These are phyloP conservation scores for Boletus tomentosulus DNA, from an alignment of 768 basidiomycete genomes.

Conservation along the genomic window DNA sequence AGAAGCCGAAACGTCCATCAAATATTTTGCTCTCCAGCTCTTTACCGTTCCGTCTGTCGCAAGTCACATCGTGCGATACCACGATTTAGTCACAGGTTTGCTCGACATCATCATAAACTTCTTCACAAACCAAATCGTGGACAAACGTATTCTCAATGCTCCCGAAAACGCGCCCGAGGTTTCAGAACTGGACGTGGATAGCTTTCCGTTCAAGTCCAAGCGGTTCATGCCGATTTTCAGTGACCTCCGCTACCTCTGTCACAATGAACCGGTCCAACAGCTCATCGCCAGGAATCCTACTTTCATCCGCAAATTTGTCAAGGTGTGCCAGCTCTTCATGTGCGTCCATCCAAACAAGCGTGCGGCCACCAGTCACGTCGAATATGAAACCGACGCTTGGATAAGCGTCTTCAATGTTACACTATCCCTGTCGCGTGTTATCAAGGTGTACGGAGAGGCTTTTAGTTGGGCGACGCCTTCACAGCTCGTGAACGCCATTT, in stretches of 20 bases:
- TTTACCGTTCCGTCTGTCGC: conserved; percentile 90
- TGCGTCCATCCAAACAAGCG: conserved; percentile 89
- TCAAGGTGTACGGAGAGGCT: conserved; percentile 85
- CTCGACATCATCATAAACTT: conserved; percentile 84
- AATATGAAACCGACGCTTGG: conserved; percentile 97
- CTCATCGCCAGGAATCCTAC: conserved; percentile 67
- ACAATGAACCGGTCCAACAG: conserved; percentile 74
- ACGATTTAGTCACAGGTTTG: conserved; percentile 70
- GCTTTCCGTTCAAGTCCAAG: conserved; percentile 87
- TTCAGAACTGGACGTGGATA: conserved; percentile 70
- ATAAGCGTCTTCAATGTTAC: conserved; percentile 96
- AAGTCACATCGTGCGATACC: conserved; percentile 67
- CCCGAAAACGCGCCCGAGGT: conserved; percentile 15
- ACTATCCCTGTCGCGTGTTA: conserved; percentile 81
- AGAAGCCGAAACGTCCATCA: conserved; percentile 92
- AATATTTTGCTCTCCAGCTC: conserved; percentile 88
- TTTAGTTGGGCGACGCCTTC: conserved; percentile 55
- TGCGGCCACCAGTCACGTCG: conserved; percentile 78
- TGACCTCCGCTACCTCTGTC: conserved; percentile 81
- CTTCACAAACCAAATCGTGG: conserved; percentile 85
- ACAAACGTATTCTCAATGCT: conserved; percentile 55
- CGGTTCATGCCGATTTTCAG: conserved; percentile 95
- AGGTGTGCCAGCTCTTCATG: conserved; percentile 86
- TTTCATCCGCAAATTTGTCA: conserved; percentile 66
- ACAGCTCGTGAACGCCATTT: conserved; percentile 64